Evolutionary conservation across 257 asterid species (phyloP), one percentile per base, ranked within the genome.

Genomic region (Salvia rosmarinus): DNA sequence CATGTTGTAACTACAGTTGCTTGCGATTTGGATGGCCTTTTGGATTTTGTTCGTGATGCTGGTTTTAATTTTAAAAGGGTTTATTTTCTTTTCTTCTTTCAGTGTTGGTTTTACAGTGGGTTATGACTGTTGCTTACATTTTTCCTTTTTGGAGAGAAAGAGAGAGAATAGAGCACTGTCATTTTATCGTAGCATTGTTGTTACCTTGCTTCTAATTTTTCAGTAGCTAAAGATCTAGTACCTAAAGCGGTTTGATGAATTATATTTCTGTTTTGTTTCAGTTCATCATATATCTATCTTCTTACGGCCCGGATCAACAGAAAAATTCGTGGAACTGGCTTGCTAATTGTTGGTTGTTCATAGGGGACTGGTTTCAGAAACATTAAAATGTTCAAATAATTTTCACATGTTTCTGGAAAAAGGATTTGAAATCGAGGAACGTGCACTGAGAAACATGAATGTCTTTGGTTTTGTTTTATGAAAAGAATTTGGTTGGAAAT

Each of bases 91-190:
- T 25, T 25, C 42, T 12, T 40, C 34, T 39, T 16, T 30, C 40
- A 46, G 23, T 40, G 9, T 21, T 82, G 88, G 82, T 77, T 83
- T 83, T 73, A 73, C 77, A 56, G 82, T 67, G 85, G 82, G 70
- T 72, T 82, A 71, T 75, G 79, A 55, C 44, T 74, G 54, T 44
- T 49, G 72, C 20, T 46, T 11, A 25, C 59, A 35, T 23, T 40
- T 42, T 63, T 44, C 5, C 12, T 51, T 23, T 23, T 13, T 9
- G 19, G 70, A 19, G 14, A 25, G 43, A 13, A 49, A 28, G 28
- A 10, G 43, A 13, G 57, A 28, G 28, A 10, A 9, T 14, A 34
- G 17, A 34, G 42, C 47, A 20, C 12, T n/a, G 65, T 46, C 52
- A 51, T 40, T 39, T 14, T 14, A 58, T 44, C 43, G 32, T 30